phyloP scores from a whole-genome alignment of 495 filamentous ascomycete genomes.

The Sabuloglossum arenarium region DNA sequence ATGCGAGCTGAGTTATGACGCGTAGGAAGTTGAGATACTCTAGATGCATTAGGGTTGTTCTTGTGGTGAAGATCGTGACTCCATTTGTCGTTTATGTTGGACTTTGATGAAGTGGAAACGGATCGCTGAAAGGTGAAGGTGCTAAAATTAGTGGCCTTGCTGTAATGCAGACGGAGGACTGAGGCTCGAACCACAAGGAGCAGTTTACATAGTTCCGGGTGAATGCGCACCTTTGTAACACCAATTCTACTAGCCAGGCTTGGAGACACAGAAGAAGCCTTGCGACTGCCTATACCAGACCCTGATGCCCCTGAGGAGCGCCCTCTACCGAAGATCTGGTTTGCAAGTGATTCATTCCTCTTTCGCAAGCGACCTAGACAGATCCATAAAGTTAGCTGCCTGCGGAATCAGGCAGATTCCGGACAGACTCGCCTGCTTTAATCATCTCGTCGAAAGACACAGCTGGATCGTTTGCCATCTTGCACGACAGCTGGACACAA shows the following conservation, averaged over 20 bases:
- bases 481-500: not conserved
- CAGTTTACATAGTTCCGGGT: not conserved
- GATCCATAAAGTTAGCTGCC: not conserved
- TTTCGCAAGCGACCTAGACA: slow-evolving; percentile 41
- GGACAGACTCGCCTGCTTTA: slow-evolving; percentile 27
- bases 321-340: slow-evolving; percentile 44
- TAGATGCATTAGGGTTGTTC: slow-evolving; percentile 15
- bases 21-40: slow-evolving; percentile 13
- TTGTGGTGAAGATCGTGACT: slow-evolving; percentile 31
- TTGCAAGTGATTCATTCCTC: slow-evolving; percentile 49
- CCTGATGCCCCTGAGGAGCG: slow-evolving; percentile 37
- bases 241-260: slow-evolving; percentile 59
- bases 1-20: slow-evolving; percentile 14
- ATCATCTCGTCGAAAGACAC: slow-evolving; percentile 46
- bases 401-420: not conserved
- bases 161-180: not conserved
- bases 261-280: slow-evolving; percentile 24
- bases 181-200: not conserved
- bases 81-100: slow-evolving; percentile 33
- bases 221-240: slow-evolving; percentile 38
- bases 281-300: slow-evolving; percentile 21
- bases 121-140: slow-evolving; percentile 19
- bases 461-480: slow-evolving; percentile 29
- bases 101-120: slow-evolving; percentile 15
- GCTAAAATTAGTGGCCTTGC: not conserved